These are phyloP conservation scores for Alisma plantagoaquatica DNA, from an alignment of 106 monocot genomes.

Conservation along the genomic window DNA sequence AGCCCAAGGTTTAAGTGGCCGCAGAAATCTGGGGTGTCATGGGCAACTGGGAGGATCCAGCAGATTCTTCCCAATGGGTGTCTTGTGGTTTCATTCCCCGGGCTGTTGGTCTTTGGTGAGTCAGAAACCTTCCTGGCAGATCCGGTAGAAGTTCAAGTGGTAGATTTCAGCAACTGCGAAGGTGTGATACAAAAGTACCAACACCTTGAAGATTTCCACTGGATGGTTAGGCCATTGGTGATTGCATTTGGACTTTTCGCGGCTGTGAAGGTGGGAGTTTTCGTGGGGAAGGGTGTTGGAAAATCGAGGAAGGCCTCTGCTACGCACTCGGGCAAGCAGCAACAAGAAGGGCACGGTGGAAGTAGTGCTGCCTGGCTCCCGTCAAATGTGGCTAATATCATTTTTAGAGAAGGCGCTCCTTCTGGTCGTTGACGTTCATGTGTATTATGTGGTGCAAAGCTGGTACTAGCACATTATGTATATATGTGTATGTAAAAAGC, in stretches of 20 bases:
- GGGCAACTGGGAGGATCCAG: slow-evolving; percentile 50
- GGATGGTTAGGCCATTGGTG: slow-evolving; percentile 78
- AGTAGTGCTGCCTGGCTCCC: slow-evolving; percentile 48
- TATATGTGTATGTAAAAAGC: too few relatives aligned
- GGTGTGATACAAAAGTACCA: slow-evolving; percentile 77
- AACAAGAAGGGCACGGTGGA: slow-evolving; percentile 24
- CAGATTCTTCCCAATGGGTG: slow-evolving; percentile 77
- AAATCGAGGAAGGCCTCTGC: slow-evolving; percentile 18
- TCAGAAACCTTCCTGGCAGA: slow-evolving; percentile 33
- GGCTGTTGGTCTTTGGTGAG: slow-evolving; percentile 49
- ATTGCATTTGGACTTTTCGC: slow-evolving; percentile 58
- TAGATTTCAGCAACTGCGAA: slow-evolving; percentile 56
- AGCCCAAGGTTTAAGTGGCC: slow-evolving; percentile 69
- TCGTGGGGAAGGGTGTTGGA: slow-evolving; percentile 22
- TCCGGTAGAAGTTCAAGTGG: slow-evolving; percentile 64
- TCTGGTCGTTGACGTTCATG: too few relatives aligned
- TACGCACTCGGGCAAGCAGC: slow-evolving; percentile 2
- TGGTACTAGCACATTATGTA: too few relatives aligned
- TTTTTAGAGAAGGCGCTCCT: slow-evolving; percentile 43
- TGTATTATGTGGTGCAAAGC: too few relatives aligned
- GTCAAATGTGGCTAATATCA: slow-evolving; percentile 55
- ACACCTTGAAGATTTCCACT: slow-evolving; percentile 90
- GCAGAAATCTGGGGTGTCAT: slow-evolving; percentile 16
- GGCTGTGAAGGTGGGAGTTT: slow-evolving; percentile 48
- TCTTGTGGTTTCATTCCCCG: slow-evolving; percentile 69